These are phyloP conservation scores for Tulasnella sp. DNA, from an alignment of 768 basidiomycete species.

Conservation along the genomic window DNA sequence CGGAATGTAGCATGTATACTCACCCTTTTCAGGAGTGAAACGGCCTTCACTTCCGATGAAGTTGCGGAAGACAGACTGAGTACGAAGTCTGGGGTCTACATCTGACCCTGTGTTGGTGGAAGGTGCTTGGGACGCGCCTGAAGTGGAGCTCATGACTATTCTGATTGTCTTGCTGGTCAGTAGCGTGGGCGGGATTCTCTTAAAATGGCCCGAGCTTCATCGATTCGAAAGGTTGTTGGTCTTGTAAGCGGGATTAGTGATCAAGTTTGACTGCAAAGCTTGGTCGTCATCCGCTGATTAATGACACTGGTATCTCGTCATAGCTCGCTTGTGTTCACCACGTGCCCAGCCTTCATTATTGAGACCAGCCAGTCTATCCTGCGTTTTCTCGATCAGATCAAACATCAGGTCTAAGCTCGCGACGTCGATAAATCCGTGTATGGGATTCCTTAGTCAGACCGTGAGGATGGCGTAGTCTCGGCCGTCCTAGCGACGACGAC, in stretches of 20 bases:
- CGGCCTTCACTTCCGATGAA: constrained; percentile 26
- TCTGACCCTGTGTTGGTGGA: background rate
- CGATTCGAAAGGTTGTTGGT: no score
- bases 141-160: background rate
- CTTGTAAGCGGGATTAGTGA: no score
- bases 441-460: background rate
- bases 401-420: no score
- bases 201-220: no score
- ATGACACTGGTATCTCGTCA: no score
- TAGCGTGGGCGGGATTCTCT: background rate
- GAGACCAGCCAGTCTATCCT: no score
- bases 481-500: background rate
- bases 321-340: no score
- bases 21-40: constrained; percentile 33
- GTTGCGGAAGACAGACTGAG: constrained; percentile 28
- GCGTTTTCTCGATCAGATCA: no score
- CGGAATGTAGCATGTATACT: background rate
- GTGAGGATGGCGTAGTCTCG: background rate
- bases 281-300: background rate
- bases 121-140: background rate
- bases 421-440: background rate
- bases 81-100: background rate
- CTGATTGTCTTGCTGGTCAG: background rate
- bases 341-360: no score
- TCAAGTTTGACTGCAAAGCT: no score